phyloP scores from a whole-genome alignment of 495 filamentous ascomycete species.

The Talaromyces wortmannii region DNA sequence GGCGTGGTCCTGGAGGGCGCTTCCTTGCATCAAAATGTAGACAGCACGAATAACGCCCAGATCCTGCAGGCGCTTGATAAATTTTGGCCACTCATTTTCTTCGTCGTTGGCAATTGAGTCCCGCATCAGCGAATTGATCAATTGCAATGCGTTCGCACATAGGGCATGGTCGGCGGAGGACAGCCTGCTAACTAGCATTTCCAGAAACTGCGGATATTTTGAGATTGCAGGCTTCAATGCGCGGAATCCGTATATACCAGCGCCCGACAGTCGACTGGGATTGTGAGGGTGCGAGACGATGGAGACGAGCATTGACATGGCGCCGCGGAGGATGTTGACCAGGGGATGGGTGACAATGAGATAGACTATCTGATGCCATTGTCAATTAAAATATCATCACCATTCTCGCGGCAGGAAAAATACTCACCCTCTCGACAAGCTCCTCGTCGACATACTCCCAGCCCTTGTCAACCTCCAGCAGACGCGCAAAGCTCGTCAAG shows the following conservation, averaged over 20 bases:
- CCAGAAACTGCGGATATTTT: conserved; percentile 86
- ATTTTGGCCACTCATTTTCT: conserved; percentile 81
- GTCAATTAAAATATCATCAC: neutral
- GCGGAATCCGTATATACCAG: conserved; percentile 69
- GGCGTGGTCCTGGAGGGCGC: conserved; percentile 86
- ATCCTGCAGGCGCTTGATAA: conserved; percentile 90
- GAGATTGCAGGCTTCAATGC: conserved; percentile 90
- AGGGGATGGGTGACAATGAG: conserved; percentile 92
- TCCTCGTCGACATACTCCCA: conserved; percentile 77
- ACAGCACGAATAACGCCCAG: conserved; percentile 89
- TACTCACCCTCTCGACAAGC: conserved; percentile 58
- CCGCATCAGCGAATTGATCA: conserved; percentile 92
- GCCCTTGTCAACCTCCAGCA: conserved; percentile 94
- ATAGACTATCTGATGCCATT: conserved; percentile 63
- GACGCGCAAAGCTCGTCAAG: conserved; percentile 73
- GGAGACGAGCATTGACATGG: conserved; percentile 92
- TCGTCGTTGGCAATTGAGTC: conserved; percentile 83
- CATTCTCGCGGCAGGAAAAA: neutral
- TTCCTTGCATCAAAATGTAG: conserved; percentile 87
- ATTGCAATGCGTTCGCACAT: conserved; percentile 89
- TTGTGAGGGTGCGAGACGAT: conserved; percentile 79
- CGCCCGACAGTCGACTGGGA: conserved; percentile 29
- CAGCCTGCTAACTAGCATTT: conserved; percentile 82
- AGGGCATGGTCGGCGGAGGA: conserved; percentile 93
- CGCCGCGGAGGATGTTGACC: conserved; percentile 93